Conservation (phyloP, 768 basidiomycete genomes). For the Infundibulicybe gibba region DNA sequence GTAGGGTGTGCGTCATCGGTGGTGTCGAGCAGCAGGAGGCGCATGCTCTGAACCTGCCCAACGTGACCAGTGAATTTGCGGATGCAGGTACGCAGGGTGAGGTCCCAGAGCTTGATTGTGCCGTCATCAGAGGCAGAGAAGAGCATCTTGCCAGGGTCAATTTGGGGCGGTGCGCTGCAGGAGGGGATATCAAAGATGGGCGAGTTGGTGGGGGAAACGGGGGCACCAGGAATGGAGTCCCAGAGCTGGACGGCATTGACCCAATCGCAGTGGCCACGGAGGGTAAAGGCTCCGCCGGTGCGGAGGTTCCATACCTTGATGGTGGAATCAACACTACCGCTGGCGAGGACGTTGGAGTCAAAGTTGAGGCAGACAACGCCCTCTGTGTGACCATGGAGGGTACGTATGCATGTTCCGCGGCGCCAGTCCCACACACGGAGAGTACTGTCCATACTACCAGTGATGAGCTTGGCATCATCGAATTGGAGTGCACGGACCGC, state of each 20-base stretch:
- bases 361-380: conserved; percentile 91
- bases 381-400: conserved; percentile 85
- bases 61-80: conserved; percentile 87
- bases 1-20: conserved; percentile 28
- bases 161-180: conserved; percentile 38
- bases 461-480: conserved; percentile 92
- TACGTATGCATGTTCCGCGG: conserved; percentile 81
- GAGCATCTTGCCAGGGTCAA: conserved; percentile 88
- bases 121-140: conserved; percentile 97
- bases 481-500: conserved; percentile 94
- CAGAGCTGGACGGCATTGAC: conserved; percentile 94
- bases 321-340: conserved; percentile 91
- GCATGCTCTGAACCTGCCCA: conserved; percentile 91
- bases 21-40: conserved; percentile 67
- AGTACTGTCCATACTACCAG: conserved; percentile 94
- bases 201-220: conserved; percentile 22
- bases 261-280: conserved; percentile 94
- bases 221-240: conserved; percentile 53
- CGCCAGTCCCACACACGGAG: conserved; percentile 98
- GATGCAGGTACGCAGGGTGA: conserved; percentile 74
- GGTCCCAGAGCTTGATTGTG: conserved; percentile 92
- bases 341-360: conserved; percentile 88
- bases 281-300: conserved; percentile 86
- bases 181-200: conserved; percentile 32
- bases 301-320: conserved; percentile 95